Conservation (phyloP, 202 grass and related monocot genomes). For the Schoenoplectus triqueter region DNA sequence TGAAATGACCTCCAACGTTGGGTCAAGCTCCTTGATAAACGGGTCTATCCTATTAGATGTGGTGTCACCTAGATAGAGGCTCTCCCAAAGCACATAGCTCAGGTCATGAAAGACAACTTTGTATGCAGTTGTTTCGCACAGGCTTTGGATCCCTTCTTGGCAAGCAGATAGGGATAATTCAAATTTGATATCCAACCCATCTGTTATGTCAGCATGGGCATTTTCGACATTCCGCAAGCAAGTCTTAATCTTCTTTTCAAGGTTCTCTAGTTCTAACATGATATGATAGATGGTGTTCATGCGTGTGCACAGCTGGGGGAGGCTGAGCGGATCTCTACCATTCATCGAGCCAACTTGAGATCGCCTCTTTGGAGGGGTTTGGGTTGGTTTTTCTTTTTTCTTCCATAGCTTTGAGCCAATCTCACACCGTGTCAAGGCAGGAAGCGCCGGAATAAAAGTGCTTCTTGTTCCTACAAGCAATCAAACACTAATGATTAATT, state of each 20-base stretch:
- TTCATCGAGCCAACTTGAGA: slow-evolving; percentile 74
- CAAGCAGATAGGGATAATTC: slow-evolving; percentile 75
- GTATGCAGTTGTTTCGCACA: slow-evolving; percentile 89
- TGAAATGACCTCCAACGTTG: slow-evolving; percentile 79
- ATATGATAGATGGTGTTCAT: slow-evolving; percentile 91
- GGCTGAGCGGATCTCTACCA: slow-evolving; percentile 60
- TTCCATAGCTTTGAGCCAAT: slow-evolving; percentile 81
- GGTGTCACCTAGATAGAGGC: slow-evolving; percentile 67
- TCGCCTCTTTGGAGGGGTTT: slow-evolving; percentile 61
- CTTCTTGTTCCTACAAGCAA: slow-evolving; percentile 60
- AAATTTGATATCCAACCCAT: slow-evolving; percentile 81
- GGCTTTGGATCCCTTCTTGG: slow-evolving; percentile 84
- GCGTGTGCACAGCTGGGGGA: slow-evolving; percentile 84
- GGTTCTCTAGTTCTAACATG: slow-evolving; percentile 69
- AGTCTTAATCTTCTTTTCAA: slow-evolving; percentile 94
- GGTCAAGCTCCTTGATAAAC: slow-evolving; percentile 83
- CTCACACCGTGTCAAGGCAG: slow-evolving; percentile 79
- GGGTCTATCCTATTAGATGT: slow-evolving; percentile 65
- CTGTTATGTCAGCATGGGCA: slow-evolving; percentile 76
- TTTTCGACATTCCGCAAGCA: slow-evolving; percentile 83
- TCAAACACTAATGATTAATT: slow-evolving; percentile 19
- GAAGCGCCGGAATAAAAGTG: slow-evolving; percentile 77
- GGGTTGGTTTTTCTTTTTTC: slow-evolving; percentile 93
- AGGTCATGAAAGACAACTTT: slow-evolving; percentile 86
- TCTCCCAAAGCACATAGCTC: slow-evolving; percentile 78